Evolutionary conservation across 306 rosid genomes (phyloP).

Genomic region (Corylus heterophylla): DNA sequence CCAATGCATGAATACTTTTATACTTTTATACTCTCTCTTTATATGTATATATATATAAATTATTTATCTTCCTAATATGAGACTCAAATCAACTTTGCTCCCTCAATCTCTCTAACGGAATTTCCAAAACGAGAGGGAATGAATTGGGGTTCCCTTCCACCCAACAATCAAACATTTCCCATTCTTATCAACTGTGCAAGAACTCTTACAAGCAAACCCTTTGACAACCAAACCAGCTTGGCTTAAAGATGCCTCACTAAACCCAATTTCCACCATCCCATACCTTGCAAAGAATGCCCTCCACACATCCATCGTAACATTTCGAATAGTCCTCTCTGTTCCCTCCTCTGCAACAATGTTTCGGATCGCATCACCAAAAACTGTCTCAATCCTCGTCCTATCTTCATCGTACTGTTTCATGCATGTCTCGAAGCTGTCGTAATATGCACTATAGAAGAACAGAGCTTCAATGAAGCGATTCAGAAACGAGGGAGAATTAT

Average conservation of each 20-base stretch:
- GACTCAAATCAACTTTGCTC: too few relatives aligned
- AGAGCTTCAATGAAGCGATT: conserved; percentile 68
- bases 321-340: conserved; percentile 47
- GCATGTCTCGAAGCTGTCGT: conserved; percentile 56
- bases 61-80: too few relatives aligned
- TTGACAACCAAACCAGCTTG: conserved; percentile 59
- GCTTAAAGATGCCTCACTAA: conserved; percentile 56
- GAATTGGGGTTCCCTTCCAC: conserved; percentile 78
- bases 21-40: too few relatives aligned
- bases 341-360: conserved; percentile 63
- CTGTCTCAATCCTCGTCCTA: conserved; percentile 36
- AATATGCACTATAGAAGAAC: conserved; percentile 52
- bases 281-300: conserved; percentile 69
- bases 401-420: conserved; percentile 32
- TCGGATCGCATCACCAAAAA: conserved; percentile 42
- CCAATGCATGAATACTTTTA: too few relatives aligned
- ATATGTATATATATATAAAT: too few relatives aligned
- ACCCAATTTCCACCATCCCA: conserved; percentile 51
- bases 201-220: conserved; percentile 39
- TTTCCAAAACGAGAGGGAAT: conserved; percentile 76
- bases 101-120: conserved; percentile 33
- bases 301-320: conserved; percentile 77
- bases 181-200: conserved; percentile 49
- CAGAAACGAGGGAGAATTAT: conserved; percentile 59
- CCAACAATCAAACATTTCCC: conserved; percentile 49